A percentile compares a stretch with the other conserved stretches of the same genome.
phyloP scores from a whole-genome alignment of 371 early-diverging fungal genomes.

The Rhizopus arrhizus region DNA sequence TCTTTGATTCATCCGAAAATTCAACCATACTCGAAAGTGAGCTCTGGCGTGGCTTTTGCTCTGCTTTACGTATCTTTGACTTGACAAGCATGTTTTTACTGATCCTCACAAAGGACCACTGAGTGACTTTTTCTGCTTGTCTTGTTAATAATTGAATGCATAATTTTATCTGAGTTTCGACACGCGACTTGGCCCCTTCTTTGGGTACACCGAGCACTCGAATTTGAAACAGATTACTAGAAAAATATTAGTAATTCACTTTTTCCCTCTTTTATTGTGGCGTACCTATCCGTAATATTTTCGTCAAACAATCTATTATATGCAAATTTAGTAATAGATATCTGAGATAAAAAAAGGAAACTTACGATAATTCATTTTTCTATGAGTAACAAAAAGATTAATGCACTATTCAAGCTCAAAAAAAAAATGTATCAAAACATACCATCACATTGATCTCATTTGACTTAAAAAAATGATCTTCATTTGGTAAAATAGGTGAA shows the following conservation, averaged over 20 bases:
- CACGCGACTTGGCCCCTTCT: slow-evolving; percentile 84
- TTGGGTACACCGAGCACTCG: slow-evolving; percentile 70
- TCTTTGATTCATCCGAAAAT: slow-evolving; percentile 31
- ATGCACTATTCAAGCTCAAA: too few relatives aligned
- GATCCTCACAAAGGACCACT: slow-evolving; percentile 80
- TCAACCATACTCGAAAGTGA: slow-evolving; percentile 5
- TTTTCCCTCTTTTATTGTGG: neutral
- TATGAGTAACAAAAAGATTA: too few relatives aligned
- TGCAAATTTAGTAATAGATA: too few relatives aligned
- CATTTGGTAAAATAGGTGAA: neutral
- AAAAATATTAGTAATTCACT: neutral
- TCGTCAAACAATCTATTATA: too few relatives aligned
- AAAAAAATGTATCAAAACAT: too few relatives aligned
- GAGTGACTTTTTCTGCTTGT: slow-evolving; percentile 66
- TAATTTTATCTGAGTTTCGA: slow-evolving; percentile 90
- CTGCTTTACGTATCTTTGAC: slow-evolving; percentile 23
- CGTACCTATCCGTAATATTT: too few relatives aligned
- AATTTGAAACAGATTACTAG: slow-evolving; percentile 27
- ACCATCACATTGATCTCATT: too few relatives aligned
- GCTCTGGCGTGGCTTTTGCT: slow-evolving; percentile 13
- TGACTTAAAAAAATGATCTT: neutral
- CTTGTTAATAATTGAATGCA: slow-evolving; percentile 76
- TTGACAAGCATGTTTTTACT: slow-evolving; percentile 77
- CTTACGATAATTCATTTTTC: too few relatives aligned
- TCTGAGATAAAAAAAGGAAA: too few relatives aligned